Evolutionary conservation across 441 rosid species (phyloP).

Genomic region (Omphalea diandra): DNA sequence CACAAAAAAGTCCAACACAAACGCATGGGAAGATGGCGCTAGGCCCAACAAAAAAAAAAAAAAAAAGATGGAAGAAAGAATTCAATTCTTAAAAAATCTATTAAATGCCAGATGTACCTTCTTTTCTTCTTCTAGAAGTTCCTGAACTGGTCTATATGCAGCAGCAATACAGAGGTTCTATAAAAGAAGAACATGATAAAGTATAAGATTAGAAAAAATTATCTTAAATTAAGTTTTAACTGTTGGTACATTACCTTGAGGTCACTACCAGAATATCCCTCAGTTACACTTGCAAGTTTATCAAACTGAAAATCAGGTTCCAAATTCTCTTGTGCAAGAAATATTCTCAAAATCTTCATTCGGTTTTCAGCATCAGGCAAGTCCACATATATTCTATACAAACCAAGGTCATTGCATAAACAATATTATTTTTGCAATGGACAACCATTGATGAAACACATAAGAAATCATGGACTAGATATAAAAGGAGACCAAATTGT

Average conservation of each 20-base stretch:
- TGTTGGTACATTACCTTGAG: conserved; percentile 62
- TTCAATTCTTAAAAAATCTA: not conserved
- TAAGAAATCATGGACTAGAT: not conserved
- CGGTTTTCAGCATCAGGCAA: conserved; percentile 90
- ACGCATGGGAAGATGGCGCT: not conserved
- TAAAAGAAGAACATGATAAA: conserved; percentile 23
- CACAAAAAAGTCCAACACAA: too few relatives aligned
- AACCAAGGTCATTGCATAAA: conserved; percentile 25
- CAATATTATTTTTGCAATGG: conserved; percentile 4
- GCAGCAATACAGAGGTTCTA: conserved; percentile 96
- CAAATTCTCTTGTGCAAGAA: conserved; percentile 66
- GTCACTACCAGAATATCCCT: conserved; percentile 97
- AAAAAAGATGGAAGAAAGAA: not conserved
- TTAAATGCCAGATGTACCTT: conserved; percentile 35
- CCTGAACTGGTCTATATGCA: conserved; percentile 92
- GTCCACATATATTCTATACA: conserved; percentile 79
- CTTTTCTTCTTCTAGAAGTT: conserved; percentile 75
- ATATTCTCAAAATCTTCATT: conserved; percentile 71
- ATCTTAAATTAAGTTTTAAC: not conserved
- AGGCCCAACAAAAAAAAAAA: not conserved
- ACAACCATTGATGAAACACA: conserved; percentile 1
- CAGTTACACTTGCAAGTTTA: conserved; percentile 76
- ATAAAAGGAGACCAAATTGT: not conserved
- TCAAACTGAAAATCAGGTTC: conserved; percentile 54
- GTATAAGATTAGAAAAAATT: conserved; percentile 14